Conservation (phyloP, 495 filamentous ascomycete species). For the Penicillium argentinense region DNA sequence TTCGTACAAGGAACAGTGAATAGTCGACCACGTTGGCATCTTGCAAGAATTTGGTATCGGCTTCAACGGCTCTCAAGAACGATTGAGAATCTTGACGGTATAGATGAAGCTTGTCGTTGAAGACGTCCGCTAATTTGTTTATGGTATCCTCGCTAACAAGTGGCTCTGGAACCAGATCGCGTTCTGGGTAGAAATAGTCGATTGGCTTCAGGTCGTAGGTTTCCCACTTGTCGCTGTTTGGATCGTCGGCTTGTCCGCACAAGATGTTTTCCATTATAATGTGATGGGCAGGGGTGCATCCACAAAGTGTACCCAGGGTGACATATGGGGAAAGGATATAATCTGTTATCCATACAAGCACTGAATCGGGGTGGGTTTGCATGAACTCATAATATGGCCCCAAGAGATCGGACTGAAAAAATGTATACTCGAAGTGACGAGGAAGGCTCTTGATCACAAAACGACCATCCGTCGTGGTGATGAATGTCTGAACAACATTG, state of each 20-base stretch:
- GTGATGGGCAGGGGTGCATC: slow-evolving; percentile 60
- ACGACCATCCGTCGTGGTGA: slow-evolving; percentile 56
- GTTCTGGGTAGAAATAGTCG: slow-evolving; percentile 70
- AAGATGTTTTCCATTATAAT: slow-evolving; percentile 74
- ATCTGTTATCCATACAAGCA: slow-evolving; percentile 69
- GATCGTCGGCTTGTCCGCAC: slow-evolving; percentile 50
- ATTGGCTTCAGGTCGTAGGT: slow-evolving; percentile 70
- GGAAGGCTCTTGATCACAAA: slow-evolving; percentile 69
- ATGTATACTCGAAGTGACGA: slow-evolving; percentile 63
- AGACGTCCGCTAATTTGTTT: slow-evolving; percentile 59
- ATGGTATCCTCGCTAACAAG: slow-evolving; percentile 60
- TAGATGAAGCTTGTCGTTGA: slow-evolving; percentile 63
- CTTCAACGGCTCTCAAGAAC: slow-evolving; percentile 48
- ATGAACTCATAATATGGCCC: slow-evolving; percentile 61
- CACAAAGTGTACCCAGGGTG: slow-evolving; percentile 54
- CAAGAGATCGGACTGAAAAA: slow-evolving; percentile 64
- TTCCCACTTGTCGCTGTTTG: slow-evolving; percentile 54
- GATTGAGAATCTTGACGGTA: slow-evolving; percentile 46
- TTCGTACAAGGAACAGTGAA: slow-evolving; percentile 64
- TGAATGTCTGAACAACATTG: slow-evolving; percentile 56
- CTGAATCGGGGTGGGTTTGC: slow-evolving; percentile 50
- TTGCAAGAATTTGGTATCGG: slow-evolving; percentile 60
- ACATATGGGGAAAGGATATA: slow-evolving; percentile 54
- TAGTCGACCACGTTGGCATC: slow-evolving; percentile 67
- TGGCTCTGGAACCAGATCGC: slow-evolving; percentile 60